These are phyloP conservation scores for Sphaerulina vaccinii DNA, from an alignment of 2,329 filamentous ascomycete genomes.

Conservation along the genomic window DNA sequence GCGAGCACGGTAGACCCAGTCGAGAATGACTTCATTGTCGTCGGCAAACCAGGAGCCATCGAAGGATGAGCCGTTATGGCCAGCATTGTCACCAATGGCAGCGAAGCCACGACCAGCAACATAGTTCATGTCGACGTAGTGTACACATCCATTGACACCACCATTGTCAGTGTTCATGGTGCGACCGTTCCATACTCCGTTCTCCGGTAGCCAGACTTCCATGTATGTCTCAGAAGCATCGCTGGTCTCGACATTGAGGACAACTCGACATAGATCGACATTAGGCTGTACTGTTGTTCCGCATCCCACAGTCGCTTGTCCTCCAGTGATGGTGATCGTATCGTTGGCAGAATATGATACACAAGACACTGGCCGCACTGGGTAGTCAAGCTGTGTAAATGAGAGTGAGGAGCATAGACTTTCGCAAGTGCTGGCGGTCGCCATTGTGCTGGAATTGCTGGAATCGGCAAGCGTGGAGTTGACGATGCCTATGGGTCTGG, in stretches of 20 bases:
- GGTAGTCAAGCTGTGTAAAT: constrained; percentile 23
- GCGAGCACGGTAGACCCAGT: constrained; percentile 37
- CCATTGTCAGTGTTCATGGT: constrained; percentile 39
- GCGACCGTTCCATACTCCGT: constrained; percentile 37
- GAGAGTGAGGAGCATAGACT: constrained; percentile 27
- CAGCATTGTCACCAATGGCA: constrained; percentile 37
- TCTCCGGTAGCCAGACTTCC: constrained; percentile 48
- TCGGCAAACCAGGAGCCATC: constrained; percentile 34
- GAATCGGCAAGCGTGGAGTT: constrained; percentile 4
- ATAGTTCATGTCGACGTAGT: constrained; percentile 37
- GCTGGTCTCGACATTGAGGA: constrained; percentile 42
- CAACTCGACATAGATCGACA: constrained; percentile 43
- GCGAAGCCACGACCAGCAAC: constrained; percentile 36
- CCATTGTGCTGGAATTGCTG: constrained; percentile 2
- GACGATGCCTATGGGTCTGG: background rate
- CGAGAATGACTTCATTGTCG: constrained; percentile 35
- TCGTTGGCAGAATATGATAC: constrained; percentile 26
- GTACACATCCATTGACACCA: constrained; percentile 37
- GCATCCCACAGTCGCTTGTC: constrained; percentile 29
- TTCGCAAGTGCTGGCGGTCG: constrained; percentile 17
- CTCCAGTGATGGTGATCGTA: constrained; percentile 29
- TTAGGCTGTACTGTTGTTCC: constrained; percentile 27
- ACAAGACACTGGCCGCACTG: constrained; percentile 27
- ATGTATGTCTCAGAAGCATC: constrained; percentile 42
- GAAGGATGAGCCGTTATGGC: constrained; percentile 36